These are phyloP conservation scores for Stygiomarasmius scandens DNA, from an alignment of 1,284 basidiomycete species.

Conservation along the genomic window DNA sequence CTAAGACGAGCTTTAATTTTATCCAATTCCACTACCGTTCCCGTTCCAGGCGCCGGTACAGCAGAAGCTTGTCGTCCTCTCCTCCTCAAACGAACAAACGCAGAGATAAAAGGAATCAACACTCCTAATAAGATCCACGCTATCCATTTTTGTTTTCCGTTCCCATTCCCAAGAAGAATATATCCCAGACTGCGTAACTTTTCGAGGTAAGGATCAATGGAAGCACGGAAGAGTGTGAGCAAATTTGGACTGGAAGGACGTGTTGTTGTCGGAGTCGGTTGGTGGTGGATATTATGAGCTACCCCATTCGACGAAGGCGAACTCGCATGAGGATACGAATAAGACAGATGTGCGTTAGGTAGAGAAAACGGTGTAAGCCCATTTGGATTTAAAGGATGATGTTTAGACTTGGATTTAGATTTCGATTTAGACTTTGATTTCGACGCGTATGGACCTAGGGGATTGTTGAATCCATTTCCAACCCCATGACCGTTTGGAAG, in stretches of 20 bases:
- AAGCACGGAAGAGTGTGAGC: constrained; percentile 48
- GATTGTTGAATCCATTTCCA: not conserved
- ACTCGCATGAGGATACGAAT: too few species aligned
- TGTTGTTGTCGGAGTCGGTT: constrained; percentile 10
- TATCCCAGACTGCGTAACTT: not conserved
- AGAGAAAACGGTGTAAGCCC: constrained; percentile 27
- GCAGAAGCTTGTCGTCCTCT: constrained; percentile 27
- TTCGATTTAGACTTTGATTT: constrained; percentile 44
- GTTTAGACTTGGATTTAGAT: constrained; percentile 43
- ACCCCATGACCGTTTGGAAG: constrained; percentile 1
- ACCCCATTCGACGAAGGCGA: too few species aligned
- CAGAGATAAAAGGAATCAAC: constrained; percentile 63
- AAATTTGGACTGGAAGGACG: constrained; percentile 34
- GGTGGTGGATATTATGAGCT: too few species aligned
- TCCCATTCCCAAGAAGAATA: constrained; percentile 24
- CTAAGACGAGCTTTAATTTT: constrained; percentile 52
- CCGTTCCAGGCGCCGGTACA: not conserved
- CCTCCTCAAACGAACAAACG: constrained; percentile 52
- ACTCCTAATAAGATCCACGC: constrained; percentile 59
- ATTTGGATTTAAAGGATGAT: constrained; percentile 35
- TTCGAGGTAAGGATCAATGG: constrained; percentile 45
- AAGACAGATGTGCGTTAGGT: constrained; percentile 23
- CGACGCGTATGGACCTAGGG: not conserved
- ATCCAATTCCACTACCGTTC: not conserved
- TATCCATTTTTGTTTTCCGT: constrained; percentile 35